Base-by-base conservation (phyloP, 1,139 yeast species). In the Yamadazyma triangularis region DNA sequence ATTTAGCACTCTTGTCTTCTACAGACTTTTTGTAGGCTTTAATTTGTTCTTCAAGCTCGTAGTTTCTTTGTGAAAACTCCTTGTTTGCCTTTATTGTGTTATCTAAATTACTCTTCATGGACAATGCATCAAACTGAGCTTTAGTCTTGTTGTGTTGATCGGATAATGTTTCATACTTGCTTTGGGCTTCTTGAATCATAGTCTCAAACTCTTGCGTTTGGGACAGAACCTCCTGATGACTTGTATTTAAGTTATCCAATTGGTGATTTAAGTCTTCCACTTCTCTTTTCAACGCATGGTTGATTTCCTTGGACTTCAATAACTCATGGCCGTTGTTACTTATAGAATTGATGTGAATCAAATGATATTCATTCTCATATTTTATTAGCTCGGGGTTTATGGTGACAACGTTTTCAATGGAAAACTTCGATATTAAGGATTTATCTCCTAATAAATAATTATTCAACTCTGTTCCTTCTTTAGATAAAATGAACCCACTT, bases 41-140 rank as follows among this genome's bases (percentile, higher is more conserved):
- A 13, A 68, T 54, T 36, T 61, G 70, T 8, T 35, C 47, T 38
- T 61, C 63, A 27, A 68, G 49, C 32, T 67, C 73, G 6, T 40
- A 30, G 34, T 67, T 68, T 27, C 70, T 50, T 28, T 50, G 50
- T 6, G 58, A 53, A 39, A 68, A 66, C 25, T 67, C 74, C 39
- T 56, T 45, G 40, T 68, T 68, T 15, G 73, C 73, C 42, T 65
- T 61, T 32, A 62, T 65, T 1, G 74, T 67, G 38, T 68, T 67
- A 35, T 54, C 58, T 33, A 68, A 51, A 38, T 68, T 68, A 39
- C 64, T 68, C 35, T 66, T 64, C 74, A 68, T 66, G 22, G 67
- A 65, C 34, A 68, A 54, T 25, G 56, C 51, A 32, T 60, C 67
- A 35, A 62, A 64, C 34, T 55, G 53, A 13, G 38, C 39, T 35